These are phyloP conservation scores for Melaleuca quinquenervia DNA, from an alignment of 345 rosid genomes.

Conservation along the genomic window DNA sequence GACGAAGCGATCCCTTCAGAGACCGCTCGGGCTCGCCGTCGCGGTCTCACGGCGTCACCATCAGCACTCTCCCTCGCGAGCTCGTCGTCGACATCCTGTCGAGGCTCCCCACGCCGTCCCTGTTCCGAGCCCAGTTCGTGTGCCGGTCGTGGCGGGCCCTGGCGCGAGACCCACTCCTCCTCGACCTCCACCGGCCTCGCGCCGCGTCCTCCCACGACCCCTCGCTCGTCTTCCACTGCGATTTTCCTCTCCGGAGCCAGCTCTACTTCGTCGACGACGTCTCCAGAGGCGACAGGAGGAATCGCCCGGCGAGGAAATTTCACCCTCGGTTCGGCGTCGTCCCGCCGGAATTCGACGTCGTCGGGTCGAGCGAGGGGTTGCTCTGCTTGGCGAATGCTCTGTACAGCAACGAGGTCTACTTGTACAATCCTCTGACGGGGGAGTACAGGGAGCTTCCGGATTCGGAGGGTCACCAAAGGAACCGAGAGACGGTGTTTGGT, in stretches of 20 bases:
- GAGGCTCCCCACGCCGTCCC: constrained; percentile 45
- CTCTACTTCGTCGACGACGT: constrained; percentile 38
- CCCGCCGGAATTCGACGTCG: constrained; percentile 37
- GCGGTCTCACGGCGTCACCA: neutral
- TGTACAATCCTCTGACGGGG: constrained; percentile 54
- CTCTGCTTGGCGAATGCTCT: constrained; percentile 41
- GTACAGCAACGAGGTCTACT: constrained; percentile 20
- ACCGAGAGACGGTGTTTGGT: constrained; percentile 47
- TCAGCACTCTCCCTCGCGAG: constrained; percentile 36
- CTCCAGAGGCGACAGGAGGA: constrained; percentile 5
- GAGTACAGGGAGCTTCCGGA: constrained; percentile 27
- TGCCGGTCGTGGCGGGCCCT: constrained; percentile 38
- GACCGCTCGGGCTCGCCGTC: neutral
- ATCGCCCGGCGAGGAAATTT: constrained; percentile 25
- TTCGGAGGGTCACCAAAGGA: constrained; percentile 10
- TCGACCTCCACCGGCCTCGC: constrained; percentile 8
- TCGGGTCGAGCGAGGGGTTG: constrained; percentile 60
- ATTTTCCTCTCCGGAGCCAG: constrained; percentile 36
- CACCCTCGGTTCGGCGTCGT: constrained; percentile 16
- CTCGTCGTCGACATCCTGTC: constrained; percentile 48
- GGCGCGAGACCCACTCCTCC: constrained; percentile 23
- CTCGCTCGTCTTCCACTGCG: constrained; percentile 58
- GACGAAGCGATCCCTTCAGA: neutral
- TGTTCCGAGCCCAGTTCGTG: constrained; percentile 43
- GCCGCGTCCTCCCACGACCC: constrained; percentile 7